Conservation (phyloP, 2,329 filamentous ascomycete genomes). For the Ilyonectria mors-panacis region DNA sequence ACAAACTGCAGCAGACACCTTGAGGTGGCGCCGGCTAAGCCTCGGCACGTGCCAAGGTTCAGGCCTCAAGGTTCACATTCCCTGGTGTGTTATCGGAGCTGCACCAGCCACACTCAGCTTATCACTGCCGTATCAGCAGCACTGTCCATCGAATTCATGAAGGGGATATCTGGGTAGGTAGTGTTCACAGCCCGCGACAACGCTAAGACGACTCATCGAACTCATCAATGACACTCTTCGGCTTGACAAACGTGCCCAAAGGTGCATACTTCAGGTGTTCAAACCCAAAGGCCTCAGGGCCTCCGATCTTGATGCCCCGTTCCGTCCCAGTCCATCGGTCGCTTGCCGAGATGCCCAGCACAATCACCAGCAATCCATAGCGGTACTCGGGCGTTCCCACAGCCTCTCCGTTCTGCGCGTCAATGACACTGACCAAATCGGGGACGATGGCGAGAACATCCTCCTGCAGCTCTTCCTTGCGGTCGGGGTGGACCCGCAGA, state of each 20-base stretch:
- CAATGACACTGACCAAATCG: slow-evolving; percentile 69
- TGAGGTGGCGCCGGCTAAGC: not conserved
- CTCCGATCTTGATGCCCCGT: slow-evolving; percentile 65
- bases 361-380: slow-evolving; percentile 66
- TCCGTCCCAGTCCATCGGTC: slow-evolving; percentile 62
- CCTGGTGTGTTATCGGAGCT: not conserved
- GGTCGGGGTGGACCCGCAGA: slow-evolving; percentile 52
- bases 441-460: slow-evolving; percentile 68
- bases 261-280: slow-evolving; percentile 63
- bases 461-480: slow-evolving; percentile 56
- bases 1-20: not conserved
- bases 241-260: slow-evolving; percentile 64
- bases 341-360: slow-evolving; percentile 62
- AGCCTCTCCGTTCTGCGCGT: slow-evolving; percentile 69
- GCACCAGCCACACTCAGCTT: not conserved
- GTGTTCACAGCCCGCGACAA: not conserved
- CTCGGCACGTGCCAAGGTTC: not conserved
- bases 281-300: slow-evolving; percentile 64
- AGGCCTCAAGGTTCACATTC: too few relatives aligned
- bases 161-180: too few relatives aligned
- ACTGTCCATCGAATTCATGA: not conserved
- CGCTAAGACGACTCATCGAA: slow-evolving; percentile 46
- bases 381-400: slow-evolving; percentile 71
- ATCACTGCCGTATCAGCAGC: not conserved
- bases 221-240: slow-evolving; percentile 68